Evolutionary conservation across 495 filamentous ascomycete species (phyloP).

Genomic region (Recurvomyces mirabilis): DNA sequence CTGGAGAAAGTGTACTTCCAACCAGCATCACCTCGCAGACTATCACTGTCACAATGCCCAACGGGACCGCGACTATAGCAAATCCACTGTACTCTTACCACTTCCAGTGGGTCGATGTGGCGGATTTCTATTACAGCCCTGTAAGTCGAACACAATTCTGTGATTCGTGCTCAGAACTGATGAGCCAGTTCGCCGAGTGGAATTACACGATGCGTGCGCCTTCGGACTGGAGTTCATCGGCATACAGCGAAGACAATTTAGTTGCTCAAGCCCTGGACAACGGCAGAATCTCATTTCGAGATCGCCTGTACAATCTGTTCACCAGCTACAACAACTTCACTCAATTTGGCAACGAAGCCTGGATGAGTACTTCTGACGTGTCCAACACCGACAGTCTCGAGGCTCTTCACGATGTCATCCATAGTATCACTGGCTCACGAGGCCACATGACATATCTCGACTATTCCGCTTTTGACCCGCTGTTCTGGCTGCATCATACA

Average conservation of each 20-base stretch:
- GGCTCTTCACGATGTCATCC: constrained; percentile 53
- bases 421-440: constrained; percentile 41
- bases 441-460: constrained; percentile 57
- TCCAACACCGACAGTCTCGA: constrained; percentile 46
- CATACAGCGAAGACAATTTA: constrained; percentile 41
- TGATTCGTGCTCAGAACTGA: too few species aligned
- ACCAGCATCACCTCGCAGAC: constrained; percentile 35
- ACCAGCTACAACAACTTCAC: constrained; percentile 46
- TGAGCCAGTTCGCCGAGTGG: constrained; percentile 40
- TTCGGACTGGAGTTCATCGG: constrained; percentile 30
- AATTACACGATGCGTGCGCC: constrained; percentile 41
- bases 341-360: constrained; percentile 47
- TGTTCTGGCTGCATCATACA: constrained; percentile 57
- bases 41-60: constrained; percentile 43
- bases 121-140: constrained; percentile 30
- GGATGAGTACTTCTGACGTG: constrained; percentile 32
- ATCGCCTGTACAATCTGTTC: constrained; percentile 49
- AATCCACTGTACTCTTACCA: constrained; percentile 54
- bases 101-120: constrained; percentile 43
- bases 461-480: constrained; percentile 61
- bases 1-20: constrained; percentile 38
- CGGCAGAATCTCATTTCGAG: constrained; percentile 35
- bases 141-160: constrained; percentile 32
- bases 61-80: constrained; percentile 38
- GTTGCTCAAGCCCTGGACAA: constrained; percentile 40